Conservation (phyloP, 805 yeast species). For the Lipomyces sp. region DNA sequence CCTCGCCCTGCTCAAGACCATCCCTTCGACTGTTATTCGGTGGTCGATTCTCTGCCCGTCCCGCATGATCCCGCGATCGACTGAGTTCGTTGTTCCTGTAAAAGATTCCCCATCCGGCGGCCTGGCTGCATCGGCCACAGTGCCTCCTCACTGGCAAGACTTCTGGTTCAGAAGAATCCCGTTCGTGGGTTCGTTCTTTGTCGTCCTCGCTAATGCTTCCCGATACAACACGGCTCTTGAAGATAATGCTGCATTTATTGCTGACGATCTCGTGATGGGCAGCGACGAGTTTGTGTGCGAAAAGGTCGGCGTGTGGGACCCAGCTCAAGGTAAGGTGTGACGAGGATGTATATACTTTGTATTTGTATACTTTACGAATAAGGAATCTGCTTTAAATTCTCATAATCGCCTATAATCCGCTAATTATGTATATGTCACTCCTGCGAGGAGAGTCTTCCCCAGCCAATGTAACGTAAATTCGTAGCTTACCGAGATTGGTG, state of each 20-base stretch:
- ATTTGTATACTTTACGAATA: too few relatives aligned
- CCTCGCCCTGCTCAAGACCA: neutral
- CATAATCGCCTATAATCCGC: too few relatives aligned
- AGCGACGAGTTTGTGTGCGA: slow-evolving; percentile 3
- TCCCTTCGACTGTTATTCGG: neutral
- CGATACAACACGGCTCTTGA: neutral
- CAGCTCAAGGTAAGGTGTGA: too few relatives aligned
- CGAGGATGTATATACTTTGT: too few relatives aligned
- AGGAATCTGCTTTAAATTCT: too few relatives aligned
- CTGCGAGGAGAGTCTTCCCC: too few relatives aligned
- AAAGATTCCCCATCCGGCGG: neutral
- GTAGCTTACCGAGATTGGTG: too few relatives aligned
- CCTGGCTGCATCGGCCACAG: neutral
- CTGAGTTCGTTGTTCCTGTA: neutral
- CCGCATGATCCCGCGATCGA: neutral
- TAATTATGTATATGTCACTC: too few relatives aligned
- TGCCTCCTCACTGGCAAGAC: neutral
- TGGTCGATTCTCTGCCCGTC: slow-evolving; percentile 8
- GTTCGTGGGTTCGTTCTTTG: slow-evolving; percentile 1
- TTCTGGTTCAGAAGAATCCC: neutral
- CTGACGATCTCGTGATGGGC: neutral
- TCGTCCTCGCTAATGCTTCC: neutral
- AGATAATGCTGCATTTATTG: slow-evolving; percentile 4
- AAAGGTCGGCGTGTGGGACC: slow-evolving; percentile 6
- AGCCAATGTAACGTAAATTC: too few relatives aligned